Evolutionary conservation across 768 basidiomycete species (phyloP), one percentile per base, ranked within the genome.

Genomic region (Suillus fuscotomentosus): DNA sequence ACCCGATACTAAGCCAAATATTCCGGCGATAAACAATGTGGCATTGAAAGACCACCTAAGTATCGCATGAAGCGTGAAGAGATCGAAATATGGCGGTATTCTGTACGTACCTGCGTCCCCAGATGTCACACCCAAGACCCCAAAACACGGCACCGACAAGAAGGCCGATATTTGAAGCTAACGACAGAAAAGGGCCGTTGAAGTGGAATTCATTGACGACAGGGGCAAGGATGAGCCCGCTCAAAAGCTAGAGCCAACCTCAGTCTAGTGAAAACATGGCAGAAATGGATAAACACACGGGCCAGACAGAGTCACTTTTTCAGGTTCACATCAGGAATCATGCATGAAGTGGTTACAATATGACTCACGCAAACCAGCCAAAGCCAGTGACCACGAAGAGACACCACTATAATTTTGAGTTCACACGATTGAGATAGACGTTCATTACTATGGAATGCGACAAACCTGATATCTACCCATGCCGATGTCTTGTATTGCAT

Each of bases 381-480:
- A 80, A 80, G 39, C 80, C 79, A 3, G 77, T 69, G 34, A 80
- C 79, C 13, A 74, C 60, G 51, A 80, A 80, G 6, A 81, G 64
- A 64, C 67, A 66, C 79, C 79, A 79, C 78, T 79, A 56, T 53
- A 9, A 27, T n/a, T 34, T 54, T 3, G 5, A 24, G 62, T 3
- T 39, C 24, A 6, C 0, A 5, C 8, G 2, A 34, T 14, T 20
- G 36, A 60, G n/a, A 53, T 54, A 17, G 10, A 45, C 5, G 38
- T 34, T 41, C 2, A 27, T 20, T 5, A n/a, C n/a, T n/a, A 3
- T 34, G 45, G 31, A 45, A 27, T 20, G 43, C 15, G 17, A 63
- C 76, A 20, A 56, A 80, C 83, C 79, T 85, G 85, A 65, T 86
- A 86, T 66, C 73, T 81, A 7, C 84, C 85, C 83, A 86, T 86